phyloP scores from a whole-genome alignment of 208 protist genomes.

The Novymonas esmeraldas region DNA sequence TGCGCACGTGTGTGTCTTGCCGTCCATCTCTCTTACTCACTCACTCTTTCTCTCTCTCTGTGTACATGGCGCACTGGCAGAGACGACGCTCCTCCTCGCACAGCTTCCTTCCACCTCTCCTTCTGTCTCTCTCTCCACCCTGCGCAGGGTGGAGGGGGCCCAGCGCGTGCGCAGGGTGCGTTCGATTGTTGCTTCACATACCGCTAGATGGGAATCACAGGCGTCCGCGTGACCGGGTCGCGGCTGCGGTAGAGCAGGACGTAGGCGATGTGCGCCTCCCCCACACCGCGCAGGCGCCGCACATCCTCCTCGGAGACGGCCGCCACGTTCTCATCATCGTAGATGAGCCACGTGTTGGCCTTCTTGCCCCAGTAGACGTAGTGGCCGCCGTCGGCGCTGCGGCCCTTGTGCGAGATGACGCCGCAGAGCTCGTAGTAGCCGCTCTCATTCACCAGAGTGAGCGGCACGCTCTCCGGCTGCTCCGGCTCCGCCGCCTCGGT shows the following conservation, averaged over 20 bases:
- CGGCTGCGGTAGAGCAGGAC: slow-evolving; percentile 80
- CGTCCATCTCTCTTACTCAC: too few species aligned
- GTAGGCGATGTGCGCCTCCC: slow-evolving; percentile 87
- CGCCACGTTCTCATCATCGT: slow-evolving; percentile 76
- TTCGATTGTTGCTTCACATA: neutral
- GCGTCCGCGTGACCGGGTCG: slow-evolving; percentile 50
- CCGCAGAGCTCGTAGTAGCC: slow-evolving; percentile 92
- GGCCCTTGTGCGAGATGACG: slow-evolving; percentile 92
- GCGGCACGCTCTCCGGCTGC: slow-evolving; percentile 27
- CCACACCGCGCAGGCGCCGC: slow-evolving; percentile 68
- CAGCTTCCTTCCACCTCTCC: too few species aligned
- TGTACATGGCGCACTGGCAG: too few species aligned
- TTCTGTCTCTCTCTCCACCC: too few species aligned
- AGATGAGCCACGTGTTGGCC: slow-evolving; percentile 65
- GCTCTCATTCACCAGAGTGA: slow-evolving; percentile 46
- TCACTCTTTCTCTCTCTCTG: too few species aligned
- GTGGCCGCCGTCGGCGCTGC: slow-evolving; percentile 88
- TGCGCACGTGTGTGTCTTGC: too few species aligned
- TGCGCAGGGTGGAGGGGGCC: too few species aligned
- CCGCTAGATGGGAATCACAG: slow-evolving; percentile 50
- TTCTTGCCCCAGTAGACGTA: slow-evolving; percentile 94
- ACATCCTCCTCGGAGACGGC: slow-evolving; percentile 77
- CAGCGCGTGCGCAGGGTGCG: too few species aligned
- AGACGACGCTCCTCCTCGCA: too few species aligned
- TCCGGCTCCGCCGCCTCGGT: slow-evolving; percentile 7